phyloP scores from a whole-genome alignment of 2,329 filamentous ascomycete species.

The Cercospora nicotianae region DNA sequence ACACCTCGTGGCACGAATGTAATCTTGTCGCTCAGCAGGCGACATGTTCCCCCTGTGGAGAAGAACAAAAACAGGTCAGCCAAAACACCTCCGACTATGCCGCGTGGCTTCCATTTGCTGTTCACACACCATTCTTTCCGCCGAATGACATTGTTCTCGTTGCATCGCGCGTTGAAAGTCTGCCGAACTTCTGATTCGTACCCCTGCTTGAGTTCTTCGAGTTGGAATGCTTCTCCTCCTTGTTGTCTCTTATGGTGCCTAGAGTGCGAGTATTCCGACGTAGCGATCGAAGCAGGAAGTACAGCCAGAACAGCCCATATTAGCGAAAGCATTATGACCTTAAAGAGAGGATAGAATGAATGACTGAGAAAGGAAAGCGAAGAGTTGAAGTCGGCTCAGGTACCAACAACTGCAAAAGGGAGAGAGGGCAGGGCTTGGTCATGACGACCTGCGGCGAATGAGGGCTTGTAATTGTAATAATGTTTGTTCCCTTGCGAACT shows the following conservation, averaged over 20 bases:
- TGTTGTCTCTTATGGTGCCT: background rate
- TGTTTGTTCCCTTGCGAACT: background rate
- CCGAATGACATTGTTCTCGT: constrained; percentile 27
- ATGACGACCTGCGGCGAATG: background rate
- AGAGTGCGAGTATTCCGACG: background rate
- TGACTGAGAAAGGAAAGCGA: background rate
- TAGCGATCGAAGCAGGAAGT: background rate
- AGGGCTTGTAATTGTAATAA: background rate
- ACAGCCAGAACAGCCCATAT: background rate
- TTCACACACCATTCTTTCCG: constrained; percentile 31
- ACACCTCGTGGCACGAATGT: constrained; percentile 32
- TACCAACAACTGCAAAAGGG: background rate
- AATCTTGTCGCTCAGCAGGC: constrained; percentile 28
- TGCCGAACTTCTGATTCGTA: background rate
- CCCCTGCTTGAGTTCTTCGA: background rate
- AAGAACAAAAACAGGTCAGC: background rate
- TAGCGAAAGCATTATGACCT: background rate
- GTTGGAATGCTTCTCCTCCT: background rate
- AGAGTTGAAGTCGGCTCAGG: background rate
- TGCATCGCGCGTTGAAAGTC: constrained; percentile 24
- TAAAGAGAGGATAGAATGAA: background rate
- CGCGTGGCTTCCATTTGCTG: background rate
- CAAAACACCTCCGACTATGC: background rate
- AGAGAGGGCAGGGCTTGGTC: background rate
- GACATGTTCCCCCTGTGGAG: constrained; percentile 26